Conservation (phyloP, 1,284 basidiomycete species). For the Polyporus tsugae region DNA sequence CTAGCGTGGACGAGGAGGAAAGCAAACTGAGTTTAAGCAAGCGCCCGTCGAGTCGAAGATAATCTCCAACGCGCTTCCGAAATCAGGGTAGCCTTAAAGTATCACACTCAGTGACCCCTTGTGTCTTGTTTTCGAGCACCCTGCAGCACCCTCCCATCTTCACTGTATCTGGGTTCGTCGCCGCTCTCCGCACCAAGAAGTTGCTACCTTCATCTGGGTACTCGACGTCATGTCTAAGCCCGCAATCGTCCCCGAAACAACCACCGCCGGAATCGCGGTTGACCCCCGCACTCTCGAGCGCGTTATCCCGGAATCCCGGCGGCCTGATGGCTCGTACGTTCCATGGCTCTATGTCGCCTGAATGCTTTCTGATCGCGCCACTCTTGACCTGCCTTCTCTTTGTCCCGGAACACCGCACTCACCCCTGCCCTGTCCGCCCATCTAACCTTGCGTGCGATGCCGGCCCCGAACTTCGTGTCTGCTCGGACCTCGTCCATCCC, state of each 20-base stretch:
- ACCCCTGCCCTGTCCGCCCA: background rate
- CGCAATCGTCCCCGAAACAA: conserved; percentile 73
- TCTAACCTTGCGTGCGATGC: background rate
- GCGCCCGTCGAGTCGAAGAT: conserved; percentile 26
- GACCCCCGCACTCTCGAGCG: conserved; percentile 87
- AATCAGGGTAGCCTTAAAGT: no score
- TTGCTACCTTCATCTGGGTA: background rate
- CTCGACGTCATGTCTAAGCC: conserved; percentile 72
- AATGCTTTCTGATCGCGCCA: conserved; percentile 1
- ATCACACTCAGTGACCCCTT: background rate
- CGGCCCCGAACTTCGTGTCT: conserved; percentile 3
- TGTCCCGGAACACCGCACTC: background rate
- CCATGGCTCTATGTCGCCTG: conserved; percentile 6
- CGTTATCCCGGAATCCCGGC: conserved; percentile 85
- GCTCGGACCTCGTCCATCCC: background rate
- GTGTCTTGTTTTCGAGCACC: background rate
- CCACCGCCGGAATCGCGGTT: conserved; percentile 82
- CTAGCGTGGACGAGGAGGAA: conserved; percentile 26
- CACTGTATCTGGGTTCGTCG: background rate
- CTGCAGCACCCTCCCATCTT: background rate
- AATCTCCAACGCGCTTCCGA: conserved; percentile 25
- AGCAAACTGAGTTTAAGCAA: conserved; percentile 1
- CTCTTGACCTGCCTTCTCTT: background rate
- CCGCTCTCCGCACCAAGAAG: background rate
- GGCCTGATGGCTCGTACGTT: conserved; percentile 90